Percentiles rank a stretch among this genome's conserved stretches.
Evolutionary conservation across 805 yeast genomes (phyloP).

Genomic region (Cyberlindnera suaveolens): DNA sequence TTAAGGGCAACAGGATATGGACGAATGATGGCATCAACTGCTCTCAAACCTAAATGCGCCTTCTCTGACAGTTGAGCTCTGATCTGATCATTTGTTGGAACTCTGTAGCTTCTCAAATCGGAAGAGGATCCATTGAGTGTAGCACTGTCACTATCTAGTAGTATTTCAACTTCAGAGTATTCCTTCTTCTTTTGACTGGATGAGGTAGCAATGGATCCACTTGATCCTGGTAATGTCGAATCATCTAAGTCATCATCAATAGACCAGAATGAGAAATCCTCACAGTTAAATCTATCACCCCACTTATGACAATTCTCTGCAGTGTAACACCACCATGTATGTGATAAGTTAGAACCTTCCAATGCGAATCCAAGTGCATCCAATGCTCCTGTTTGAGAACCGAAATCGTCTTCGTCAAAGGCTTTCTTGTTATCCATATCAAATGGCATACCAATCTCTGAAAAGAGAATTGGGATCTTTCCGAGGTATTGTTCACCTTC

Average conservation of each 20-base stretch:
- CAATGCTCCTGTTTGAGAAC: conserved; percentile 71
- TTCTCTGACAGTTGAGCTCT: not conserved
- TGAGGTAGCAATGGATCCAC: not conserved
- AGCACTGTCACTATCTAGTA: not conserved
- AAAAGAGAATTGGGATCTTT: conserved; percentile 65
- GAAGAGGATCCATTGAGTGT: conserved; percentile 1
- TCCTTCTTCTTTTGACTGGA: not conserved
- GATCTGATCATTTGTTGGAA: not conserved
- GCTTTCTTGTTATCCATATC: conserved; percentile 85
- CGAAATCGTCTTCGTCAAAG: conserved; percentile 57
- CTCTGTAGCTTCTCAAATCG: not conserved
- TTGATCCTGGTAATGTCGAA: conserved; percentile 4
- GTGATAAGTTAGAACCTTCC: conserved; percentile 66
- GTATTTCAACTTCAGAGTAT: not conserved
- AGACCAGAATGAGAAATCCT: conserved; percentile 87
- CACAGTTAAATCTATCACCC: conserved; percentile 94
- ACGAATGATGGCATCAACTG: conserved; percentile 65
- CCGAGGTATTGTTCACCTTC: conserved; percentile 68
- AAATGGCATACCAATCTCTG: conserved; percentile 97
- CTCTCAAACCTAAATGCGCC: conserved; percentile 53
- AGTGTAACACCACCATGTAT: conserved; percentile 84
- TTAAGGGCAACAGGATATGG: conserved; percentile 65
- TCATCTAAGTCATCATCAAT: conserved; percentile 41
- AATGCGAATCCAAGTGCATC: conserved; percentile 79
- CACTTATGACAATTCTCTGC: conserved; percentile 66